Evolutionary conservation across 164 flowering plant species (phyloP), one percentile per base, ranked within the genome.

Genomic region (Sedum album): DNA sequence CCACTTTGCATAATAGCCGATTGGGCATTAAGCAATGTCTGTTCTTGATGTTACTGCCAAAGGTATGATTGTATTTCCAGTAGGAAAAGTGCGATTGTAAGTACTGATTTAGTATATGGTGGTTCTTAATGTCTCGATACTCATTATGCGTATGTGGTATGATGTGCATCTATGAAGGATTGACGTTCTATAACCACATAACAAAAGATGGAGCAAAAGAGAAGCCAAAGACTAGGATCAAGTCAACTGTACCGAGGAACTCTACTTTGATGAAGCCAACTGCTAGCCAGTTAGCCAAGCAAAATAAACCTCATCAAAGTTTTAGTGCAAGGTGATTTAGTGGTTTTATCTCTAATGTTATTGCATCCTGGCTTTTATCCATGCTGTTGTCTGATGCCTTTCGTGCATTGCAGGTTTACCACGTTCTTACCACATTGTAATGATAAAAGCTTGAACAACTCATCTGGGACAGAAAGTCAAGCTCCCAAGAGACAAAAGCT

Each of bases 191-290:
- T 73, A 71, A 78, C 78, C 77, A 81, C 63, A 71, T 69, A 68
- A 38, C 69, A 20, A 57, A 69, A 70, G 82, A 70, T 60, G 70
- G 73, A 42, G 71, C 70, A 63, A 80, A 82, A 61, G 66, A 69
- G 35, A 80, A 81, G 71, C 48, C 65, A 0, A 85, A 76, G 73
- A 1, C 71, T 21, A 31, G 70, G 31, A 74, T 48, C 53, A 86
- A 78, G 72, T 71, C 80, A 21, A 68, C 70, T 66, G 30, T 75
- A 0, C 69, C 83, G 5, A 86, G 83, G 80, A 77, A 81, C 72
- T 88, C 97, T 67, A 91, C 97, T 70, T 81, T 91, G 76, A 91
- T 90, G 98, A 91, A 87, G 69, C 97, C 99, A 64, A 94, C 99
- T n/a, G 96, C 92, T 35, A 89, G 99, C 76, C 88, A 83, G 66